Evolutionary conservation across 2,329 filamentous ascomycete genomes (phyloP), one percentile per base, ranked within the genome.

Genomic region (Colletotrichum lupini): DNA sequence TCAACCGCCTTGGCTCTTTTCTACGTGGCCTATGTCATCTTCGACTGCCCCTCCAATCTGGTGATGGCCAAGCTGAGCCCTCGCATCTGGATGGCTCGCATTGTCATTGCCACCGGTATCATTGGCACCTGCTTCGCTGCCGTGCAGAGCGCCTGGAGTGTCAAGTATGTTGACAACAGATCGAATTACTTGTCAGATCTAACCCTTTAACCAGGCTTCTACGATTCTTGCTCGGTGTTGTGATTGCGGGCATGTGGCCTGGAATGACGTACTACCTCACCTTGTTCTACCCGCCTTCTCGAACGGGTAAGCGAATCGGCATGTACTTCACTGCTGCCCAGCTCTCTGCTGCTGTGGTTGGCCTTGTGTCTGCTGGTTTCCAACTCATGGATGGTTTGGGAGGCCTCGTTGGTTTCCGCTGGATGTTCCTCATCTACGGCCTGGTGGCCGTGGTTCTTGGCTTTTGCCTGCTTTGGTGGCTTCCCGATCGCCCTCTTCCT

Each of bases 241-340:
- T 97, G 28, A 95, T 95, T 80, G 95, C 95, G 1, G 95, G 95
- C 59, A 95, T 98, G 92, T 98, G 95, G 95, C 95, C 95, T 0
- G 95, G 95, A 62, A 97, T 98, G 95, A 91, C 94, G 11, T 97
- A 97, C 81, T 98, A 97, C 79, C 87, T 98, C 59, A 97, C 95
- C 0, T 87, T 97, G 8, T 98, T 97, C 86, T 98, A 98, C 79
- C 95, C 95, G 7, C 95, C 95, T 0, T 94, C 93, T 6, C 89
- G 94, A 14, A 97, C 93, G 1, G 95, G 94, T 16, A 97, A 97
- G 85, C 90, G 95, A 52, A 97, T 98, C 76, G 95, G 95, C 49
- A 90, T 93, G 80, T 98, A 97, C 84, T 98, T 94, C 80, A 97
- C 94, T 2, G 95, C 95, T 1, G 90, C 94, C 0, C 95, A 98